phyloP scores from a whole-genome alignment of 768 basidiomycete genomes.

The Pisolithus orientalis region DNA sequence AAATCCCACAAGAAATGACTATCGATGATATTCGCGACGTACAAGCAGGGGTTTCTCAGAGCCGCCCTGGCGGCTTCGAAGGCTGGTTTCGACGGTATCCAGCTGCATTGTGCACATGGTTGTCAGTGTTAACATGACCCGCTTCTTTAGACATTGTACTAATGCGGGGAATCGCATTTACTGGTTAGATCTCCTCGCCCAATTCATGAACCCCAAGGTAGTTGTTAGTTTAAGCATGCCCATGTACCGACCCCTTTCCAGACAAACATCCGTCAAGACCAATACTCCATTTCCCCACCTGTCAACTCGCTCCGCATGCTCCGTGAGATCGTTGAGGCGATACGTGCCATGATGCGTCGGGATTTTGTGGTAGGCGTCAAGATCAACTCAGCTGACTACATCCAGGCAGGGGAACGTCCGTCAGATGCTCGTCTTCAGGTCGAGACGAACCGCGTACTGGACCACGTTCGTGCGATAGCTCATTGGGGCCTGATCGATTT shows the following conservation, averaged over 20 bases:
- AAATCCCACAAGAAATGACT: slow-evolving; percentile 56
- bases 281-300: slow-evolving; percentile 38
- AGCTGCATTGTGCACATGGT: slow-evolving; percentile 83
- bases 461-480: slow-evolving; percentile 56
- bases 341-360: slow-evolving; percentile 46
- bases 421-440: slow-evolving; percentile 27
- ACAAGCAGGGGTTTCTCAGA: slow-evolving; percentile 54
- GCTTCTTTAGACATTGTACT: background rate
- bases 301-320: slow-evolving; percentile 52
- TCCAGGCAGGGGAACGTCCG: slow-evolving; percentile 24
- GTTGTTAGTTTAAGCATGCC: background rate
- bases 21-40: slow-evolving; percentile 52
- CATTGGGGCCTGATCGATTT: slow-evolving; percentile 69
- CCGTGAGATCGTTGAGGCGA: slow-evolving; percentile 44
- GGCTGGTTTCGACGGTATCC: slow-evolving; percentile 80
- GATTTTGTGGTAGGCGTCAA: slow-evolving; percentile 76
- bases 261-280: slow-evolving; percentile 54
- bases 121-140: slow-evolving; percentile 43
- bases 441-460: slow-evolving; percentile 39
- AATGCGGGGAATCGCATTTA: background rate
- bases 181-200: slow-evolving; percentile 61
- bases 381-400: slow-evolving; percentile 74
- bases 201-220: slow-evolving; percentile 75
- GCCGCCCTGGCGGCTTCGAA: slow-evolving; percentile 60
- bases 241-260: slow-evolving; percentile 21